Evolutionary conservation across 169 alveolate genomes (phyloP), one percentile per base, ranked within the genome.

Genomic region (Amoebophrya sp.): DNA sequence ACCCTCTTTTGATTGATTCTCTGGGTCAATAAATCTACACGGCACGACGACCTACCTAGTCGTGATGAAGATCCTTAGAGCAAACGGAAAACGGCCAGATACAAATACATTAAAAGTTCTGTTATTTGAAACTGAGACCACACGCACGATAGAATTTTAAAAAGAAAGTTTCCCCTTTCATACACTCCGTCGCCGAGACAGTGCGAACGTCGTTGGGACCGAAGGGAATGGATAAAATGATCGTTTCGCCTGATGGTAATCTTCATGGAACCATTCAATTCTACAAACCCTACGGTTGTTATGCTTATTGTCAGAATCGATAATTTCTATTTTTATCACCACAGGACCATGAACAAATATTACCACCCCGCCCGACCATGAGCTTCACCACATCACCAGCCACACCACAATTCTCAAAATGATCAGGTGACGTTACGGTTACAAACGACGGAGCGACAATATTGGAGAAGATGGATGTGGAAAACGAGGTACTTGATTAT

Each of bases 181-280:
- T 12, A 26, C 95, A 97, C 92, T 97, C 99, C 38, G 98, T 98
- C 18, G 99, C 99, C 12, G 98, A 97, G 94, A 96, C 99, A 33
- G 96, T 99, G 92, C 96, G 98, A 92, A 97, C 99, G 90, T 98
- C 99, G 34, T 97, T 99, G 92, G 99, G 99, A 0, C 99, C 99
- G 34, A 98, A 98, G 93, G 99, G 99, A 40, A 99, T 99, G 99
- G 99, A 99, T 94, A 99, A 99, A 94, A 98, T 99, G 95, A 97
- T 99, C 90, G 99, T 98, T 29, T 96, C 99, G 78, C 99, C 99
- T 38, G 99, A 99, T 94, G 26, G 18, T 54, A 26, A 18, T 23
- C 33, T 26, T 23, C 33, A 23, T 18, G 78, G 78, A 26, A 18
- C 78, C 26, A 54, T 23, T 26, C 78, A 54, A 26, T 23, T 54